Conservation (phyloP, 805 yeast species). For the Metschnikowia corniflorae region DNA sequence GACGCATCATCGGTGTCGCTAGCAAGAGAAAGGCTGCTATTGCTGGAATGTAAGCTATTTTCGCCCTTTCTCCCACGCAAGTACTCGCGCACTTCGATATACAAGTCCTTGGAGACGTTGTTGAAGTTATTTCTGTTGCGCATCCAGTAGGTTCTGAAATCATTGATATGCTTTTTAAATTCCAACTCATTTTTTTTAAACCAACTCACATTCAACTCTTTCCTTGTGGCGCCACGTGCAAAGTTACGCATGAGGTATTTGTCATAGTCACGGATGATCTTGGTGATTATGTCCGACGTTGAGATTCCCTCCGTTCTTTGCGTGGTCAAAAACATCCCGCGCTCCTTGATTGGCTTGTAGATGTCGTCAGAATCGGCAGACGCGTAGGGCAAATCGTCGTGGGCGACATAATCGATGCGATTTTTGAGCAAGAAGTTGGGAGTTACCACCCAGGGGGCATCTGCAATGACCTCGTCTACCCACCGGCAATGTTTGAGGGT, state of each 20-base stretch:
- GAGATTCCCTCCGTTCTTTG: constrained; percentile 97
- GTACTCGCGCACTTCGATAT: constrained; percentile 79
- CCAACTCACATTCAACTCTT: constrained; percentile 96
- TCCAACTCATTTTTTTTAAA: constrained; percentile 94
- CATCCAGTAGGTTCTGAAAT: constrained; percentile 82
- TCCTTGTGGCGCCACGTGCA: constrained; percentile 95
- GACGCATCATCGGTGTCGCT: constrained; percentile 31
- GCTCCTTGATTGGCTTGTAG: constrained; percentile 85
- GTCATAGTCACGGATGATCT: constrained; percentile 92
- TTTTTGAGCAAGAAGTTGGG: constrained; percentile 76
- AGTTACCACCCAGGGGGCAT: constrained; percentile 95
- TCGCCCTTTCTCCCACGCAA: constrained; percentile 46
- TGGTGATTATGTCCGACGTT: constrained; percentile 93
- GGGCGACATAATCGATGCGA: constrained; percentile 93
- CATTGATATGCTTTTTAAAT: constrained; percentile 82
- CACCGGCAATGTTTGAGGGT: constrained; percentile 91
- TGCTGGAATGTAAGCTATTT: constrained; percentile 14
- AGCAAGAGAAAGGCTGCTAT: constrained; percentile 16
- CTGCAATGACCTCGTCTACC: constrained; percentile 95
- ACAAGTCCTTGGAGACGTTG: constrained; percentile 75
- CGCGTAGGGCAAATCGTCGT: constrained; percentile 94
- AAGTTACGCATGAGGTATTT: constrained; percentile 95
- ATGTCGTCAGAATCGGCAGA: constrained; percentile 88
- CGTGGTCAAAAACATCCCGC: constrained; percentile 88
- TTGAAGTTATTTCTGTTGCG: constrained; percentile 65